These are phyloP conservation scores for Vaccinium vitisidaea DNA, from an alignment of 148 eudicot genomes.

Conservation along the genomic window DNA sequence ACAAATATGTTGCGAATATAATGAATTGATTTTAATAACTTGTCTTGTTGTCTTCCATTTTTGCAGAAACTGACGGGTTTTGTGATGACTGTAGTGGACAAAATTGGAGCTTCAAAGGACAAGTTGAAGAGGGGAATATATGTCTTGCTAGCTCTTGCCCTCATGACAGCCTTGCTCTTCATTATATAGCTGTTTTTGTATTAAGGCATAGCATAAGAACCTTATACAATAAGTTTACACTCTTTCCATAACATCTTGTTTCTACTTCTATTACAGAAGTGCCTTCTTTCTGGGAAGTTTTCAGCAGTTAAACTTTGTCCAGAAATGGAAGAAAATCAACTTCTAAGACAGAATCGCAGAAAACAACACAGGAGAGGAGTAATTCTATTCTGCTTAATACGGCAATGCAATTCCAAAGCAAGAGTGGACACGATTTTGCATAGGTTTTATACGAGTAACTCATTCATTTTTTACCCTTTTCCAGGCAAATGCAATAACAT, in stretches of 20 bases:
- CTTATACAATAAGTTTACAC: background rate
- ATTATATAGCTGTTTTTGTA: constrained; percentile 17
- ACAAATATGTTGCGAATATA: background rate
- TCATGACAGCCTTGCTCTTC: constrained; percentile 26
- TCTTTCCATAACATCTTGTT: background rate
- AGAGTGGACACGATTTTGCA: background rate
- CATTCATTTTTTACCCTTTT: background rate
- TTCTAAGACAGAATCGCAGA: background rate
- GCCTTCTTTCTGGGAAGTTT: background rate
- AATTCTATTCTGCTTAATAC: background rate
- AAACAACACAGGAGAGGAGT: background rate
- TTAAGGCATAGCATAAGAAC: background rate
- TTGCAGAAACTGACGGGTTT: constrained; percentile 34
- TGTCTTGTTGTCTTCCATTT: background rate
- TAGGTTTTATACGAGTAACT: too few species aligned
- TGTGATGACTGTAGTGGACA: constrained; percentile 25
- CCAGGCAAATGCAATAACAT: background rate
- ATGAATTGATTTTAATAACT: background rate
- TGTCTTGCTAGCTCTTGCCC: constrained; percentile 26
- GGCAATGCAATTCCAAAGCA: background rate
- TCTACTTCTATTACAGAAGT: background rate
- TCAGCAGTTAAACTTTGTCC: background rate
- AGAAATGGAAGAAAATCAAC: background rate
- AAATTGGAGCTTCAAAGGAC: constrained; percentile 25
- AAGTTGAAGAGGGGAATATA: constrained; percentile 16